Base-by-base conservation (phyloP, 805 yeast genomes). In the Henningerozyma blattae region DNA sequence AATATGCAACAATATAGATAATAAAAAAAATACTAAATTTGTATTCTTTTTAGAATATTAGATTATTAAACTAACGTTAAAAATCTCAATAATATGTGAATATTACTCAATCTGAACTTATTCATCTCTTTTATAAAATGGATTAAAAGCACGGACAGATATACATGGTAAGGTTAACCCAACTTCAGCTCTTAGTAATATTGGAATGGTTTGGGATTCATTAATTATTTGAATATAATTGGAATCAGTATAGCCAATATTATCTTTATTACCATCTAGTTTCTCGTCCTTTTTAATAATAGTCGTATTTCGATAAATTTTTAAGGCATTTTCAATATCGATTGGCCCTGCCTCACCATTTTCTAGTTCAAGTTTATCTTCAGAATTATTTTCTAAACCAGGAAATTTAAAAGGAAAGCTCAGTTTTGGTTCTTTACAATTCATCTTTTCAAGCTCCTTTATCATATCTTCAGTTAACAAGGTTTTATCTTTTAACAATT, bases 131-230 rank as follows among this genome's bases (percentile, higher is more conserved):
- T 7, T 27, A 27, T 27, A 27, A 54, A 87, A 89, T 22, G 98
- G 98, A 49, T 89, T 89, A 50, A 87, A 64, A 6, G 89, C 81
- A 47, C 95, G 72, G 13, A 91, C 95, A 3, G 95, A 84, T 47
- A 89, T 68, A 56, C 96, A 89, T 14, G 98, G 98, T 34, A 89
- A 65, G 2, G 95, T 89, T 87, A 85, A 85, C 33, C 95, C 96
- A 34, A 86, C 74, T 54, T 87, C 97, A 0, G 95, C 85, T 48
- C 95, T 68, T 42, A 91, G 65, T 40, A 89, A 63, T 22, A 89
- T 75, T 8, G 97, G 97, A 32, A 89, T 79, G 46, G 75, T 77
- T 32, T 69, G 69, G 48, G 87, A 62, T 48, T 83, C 89, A 41
- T 71, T 68, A 33, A 89, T 77, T 49, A 83, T 94, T 62, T 91